These are phyloP conservation scores for Pestalotiopsis sp. DNA, from an alignment of 2,329 filamentous ascomycete species.

Conservation along the genomic window DNA sequence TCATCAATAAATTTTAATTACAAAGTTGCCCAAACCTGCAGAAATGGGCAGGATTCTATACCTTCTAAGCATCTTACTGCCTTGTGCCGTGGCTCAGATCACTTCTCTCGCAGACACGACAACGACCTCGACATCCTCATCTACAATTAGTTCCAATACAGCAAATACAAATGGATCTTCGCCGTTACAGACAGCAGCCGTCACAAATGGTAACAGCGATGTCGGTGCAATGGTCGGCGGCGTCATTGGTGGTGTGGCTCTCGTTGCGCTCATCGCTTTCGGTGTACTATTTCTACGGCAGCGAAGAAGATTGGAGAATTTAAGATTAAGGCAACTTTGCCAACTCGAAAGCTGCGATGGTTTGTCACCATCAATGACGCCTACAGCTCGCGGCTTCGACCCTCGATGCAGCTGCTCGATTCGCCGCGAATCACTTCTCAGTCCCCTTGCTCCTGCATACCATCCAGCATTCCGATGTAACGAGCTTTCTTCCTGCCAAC, in stretches of 20 bases:
- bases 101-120: conserved; percentile 14
- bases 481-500: not conserved
- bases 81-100: conserved; percentile 9
- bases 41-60: not conserved
- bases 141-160: not conserved
- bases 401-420: not conserved
- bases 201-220: not conserved
- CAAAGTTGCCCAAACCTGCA: too few species aligned
- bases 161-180: not conserved
- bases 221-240: conserved; percentile 18
- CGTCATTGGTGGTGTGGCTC: conserved; percentile 18
- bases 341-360: not conserved
- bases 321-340: not conserved
- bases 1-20: too few species aligned
- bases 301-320: not conserved
- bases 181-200: not conserved
- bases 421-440: not conserved
- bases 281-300: conserved; percentile 12
- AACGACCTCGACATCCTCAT: not conserved
- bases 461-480: not conserved
- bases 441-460: not conserved
- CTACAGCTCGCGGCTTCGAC: not conserved
- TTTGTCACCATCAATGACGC: not conserved
- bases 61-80: not conserved
- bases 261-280: conserved; percentile 16